Conservation (phyloP, 345 rosid species). For the Dipteronia dyeriana region DNA sequence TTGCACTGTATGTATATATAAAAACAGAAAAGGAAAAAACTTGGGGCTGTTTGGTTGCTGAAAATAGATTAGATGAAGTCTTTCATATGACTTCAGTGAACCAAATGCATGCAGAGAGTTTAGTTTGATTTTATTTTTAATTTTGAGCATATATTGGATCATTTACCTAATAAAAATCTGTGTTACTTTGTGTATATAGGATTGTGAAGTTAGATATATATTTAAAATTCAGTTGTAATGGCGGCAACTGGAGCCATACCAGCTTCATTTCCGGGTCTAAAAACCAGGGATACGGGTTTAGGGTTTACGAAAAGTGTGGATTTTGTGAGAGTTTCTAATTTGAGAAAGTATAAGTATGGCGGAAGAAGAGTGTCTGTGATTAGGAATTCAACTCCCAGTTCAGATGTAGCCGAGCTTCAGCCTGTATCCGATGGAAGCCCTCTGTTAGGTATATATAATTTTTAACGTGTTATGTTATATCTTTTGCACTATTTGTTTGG, state of each 20-base stretch:
- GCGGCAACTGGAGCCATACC: slow-evolving; percentile 77
- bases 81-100: slow-evolving; percentile 6
- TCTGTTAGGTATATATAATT: slow-evolving; percentile 57
- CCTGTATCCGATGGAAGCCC: slow-evolving; percentile 90
- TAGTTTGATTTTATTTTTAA: neutral
- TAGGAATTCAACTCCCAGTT: slow-evolving; percentile 62
- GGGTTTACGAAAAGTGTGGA: slow-evolving; percentile 62
- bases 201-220: slow-evolving; percentile 24
- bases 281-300: slow-evolving; percentile 52
- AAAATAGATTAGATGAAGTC: neutral
- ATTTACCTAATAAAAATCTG: neutral
- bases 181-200: neutral
- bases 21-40: too few species aligned
- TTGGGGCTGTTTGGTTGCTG: slow-evolving; percentile 24
- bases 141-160: neutral
- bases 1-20: neutral
- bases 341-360: slow-evolving; percentile 50
- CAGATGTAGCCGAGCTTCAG: slow-evolving; percentile 71
- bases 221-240: slow-evolving; percentile 43
- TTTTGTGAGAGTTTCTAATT: slow-evolving; percentile 65
- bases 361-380: slow-evolving; percentile 52
- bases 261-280: slow-evolving; percentile 66
- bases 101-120: neutral
- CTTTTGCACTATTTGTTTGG: slow-evolving; percentile 1
- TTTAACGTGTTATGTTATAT: neutral